phyloP scores from a whole-genome alignment of 345 rosid species.

The Alliaria petiolata region DNA sequence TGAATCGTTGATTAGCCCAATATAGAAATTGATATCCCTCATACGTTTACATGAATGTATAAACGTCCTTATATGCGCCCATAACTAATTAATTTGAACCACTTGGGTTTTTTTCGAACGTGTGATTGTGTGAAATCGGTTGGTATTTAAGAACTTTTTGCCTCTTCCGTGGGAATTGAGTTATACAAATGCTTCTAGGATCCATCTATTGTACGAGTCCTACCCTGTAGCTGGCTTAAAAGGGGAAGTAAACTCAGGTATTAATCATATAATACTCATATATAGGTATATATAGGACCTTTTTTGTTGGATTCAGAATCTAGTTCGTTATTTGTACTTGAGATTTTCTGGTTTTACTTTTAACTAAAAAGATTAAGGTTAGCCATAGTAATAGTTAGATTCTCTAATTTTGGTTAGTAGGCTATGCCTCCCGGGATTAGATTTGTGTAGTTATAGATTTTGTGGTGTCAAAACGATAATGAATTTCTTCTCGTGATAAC shows the following conservation, averaged over 20 bases:
- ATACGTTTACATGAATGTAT: too few species aligned
- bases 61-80: background rate
- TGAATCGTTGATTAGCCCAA: background rate
- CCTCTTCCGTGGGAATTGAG: background rate
- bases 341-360: background rate
- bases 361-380: background rate
- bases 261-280: background rate
- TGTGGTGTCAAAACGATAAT: constrained; percentile 1
- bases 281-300: background rate
- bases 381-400: background rate
- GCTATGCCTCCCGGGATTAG: background rate
- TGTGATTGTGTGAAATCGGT: background rate
- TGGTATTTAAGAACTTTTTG: background rate
- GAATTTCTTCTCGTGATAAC: constrained; percentile 5
- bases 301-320: background rate
- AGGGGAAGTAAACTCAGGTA: background rate
- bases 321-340: background rate
- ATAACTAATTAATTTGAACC: background rate
- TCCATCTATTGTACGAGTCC: background rate
- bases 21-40: background rate
- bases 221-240: background rate
- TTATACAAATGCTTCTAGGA: background rate
- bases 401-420: background rate
- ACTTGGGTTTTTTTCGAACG: background rate
- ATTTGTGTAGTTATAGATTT: background rate